These are phyloP conservation scores for Lathyrus oleraceus DNA, from an alignment of 306 rosid genomes.

Conservation along the genomic window DNA sequence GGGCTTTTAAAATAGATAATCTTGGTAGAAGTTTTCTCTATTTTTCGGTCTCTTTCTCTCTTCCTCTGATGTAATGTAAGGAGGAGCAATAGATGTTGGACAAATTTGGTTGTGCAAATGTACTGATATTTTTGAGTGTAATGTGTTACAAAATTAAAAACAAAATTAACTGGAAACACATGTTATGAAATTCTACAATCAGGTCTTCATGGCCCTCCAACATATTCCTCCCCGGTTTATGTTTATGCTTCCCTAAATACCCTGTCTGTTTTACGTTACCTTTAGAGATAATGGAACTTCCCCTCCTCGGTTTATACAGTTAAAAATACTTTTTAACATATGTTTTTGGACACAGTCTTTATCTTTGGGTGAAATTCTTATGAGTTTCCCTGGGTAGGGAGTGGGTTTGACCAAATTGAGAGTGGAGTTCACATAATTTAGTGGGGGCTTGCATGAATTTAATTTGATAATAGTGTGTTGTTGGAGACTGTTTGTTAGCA, in stretches of 20 bases:
- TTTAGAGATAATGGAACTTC: neutral
- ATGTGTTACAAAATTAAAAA: neutral
- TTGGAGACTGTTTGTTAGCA: neutral
- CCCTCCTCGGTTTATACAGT: neutral
- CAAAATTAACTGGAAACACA: neutral
- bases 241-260: slow-evolving; percentile 5
- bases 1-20: neutral
- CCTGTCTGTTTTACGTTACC: slow-evolving; percentile 7
- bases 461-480: neutral
- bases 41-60: neutral
- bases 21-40: neutral
- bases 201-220: slow-evolving; percentile 13
- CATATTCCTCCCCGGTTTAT: neutral
- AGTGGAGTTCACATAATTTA: neutral
- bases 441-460: neutral
- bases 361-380: neutral
- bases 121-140: neutral
- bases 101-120: slow-evolving; percentile 7
- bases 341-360: neutral
- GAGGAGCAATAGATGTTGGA: slow-evolving; percentile 16
- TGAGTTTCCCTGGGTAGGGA: neutral
- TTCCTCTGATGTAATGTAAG: neutral
- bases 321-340: neutral
- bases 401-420: neutral
- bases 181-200: slow-evolving; percentile 9